Evolutionary conservation across 176 grass and related monocot species (phyloP), one percentile per base, ranked within the genome.

Genomic region (Carex kokanica): DNA sequence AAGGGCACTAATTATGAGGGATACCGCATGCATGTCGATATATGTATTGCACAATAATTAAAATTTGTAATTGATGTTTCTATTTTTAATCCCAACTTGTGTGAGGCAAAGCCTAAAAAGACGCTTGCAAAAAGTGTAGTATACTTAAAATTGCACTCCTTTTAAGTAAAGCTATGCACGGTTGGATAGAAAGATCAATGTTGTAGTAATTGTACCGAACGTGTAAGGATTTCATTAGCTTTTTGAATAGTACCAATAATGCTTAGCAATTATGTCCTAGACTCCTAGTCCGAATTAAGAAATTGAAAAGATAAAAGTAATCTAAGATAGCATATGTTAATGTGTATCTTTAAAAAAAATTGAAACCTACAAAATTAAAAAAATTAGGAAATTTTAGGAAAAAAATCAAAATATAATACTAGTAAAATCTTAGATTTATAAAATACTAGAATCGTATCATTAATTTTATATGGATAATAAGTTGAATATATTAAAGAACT

Each of bases 1-100:
- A 77, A 65, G 58, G 80, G 52, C 80, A 66, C 41, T 82, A 67
- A 82, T 82, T 66, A 82, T 66, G 41, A 82, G 45, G 79, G 36
- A 82, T 65, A 18, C 73, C 70, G 70, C 70, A 74, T 74, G 79
- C 79, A 65, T 81, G 54, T 60, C 25, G 15, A 45, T 47, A 24
- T 64, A 65, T 56, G 75, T 18, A 63, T 41, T 24, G n/a, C 34
- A 64, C n/a, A 81, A 55, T 77, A 54, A 77, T 77, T 13, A 27
- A 27, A 27, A 27, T 27, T 27, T 27, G 27, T 2, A 27, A 1
- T 27, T 47, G 80, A 23, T 82, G 5, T 64, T 64, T 82, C 45
- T 82, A 15, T 55, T 65, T 53, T 47, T 31, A 16, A 82, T 54
- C 61, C 6, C 36, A 15, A 82, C 59, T 47, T 15, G 36, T 82